These are phyloP conservation scores for Scheffersomyces segobiensis DNA, from an alignment of 1,139 yeast genomes.

Conservation along the genomic window DNA sequence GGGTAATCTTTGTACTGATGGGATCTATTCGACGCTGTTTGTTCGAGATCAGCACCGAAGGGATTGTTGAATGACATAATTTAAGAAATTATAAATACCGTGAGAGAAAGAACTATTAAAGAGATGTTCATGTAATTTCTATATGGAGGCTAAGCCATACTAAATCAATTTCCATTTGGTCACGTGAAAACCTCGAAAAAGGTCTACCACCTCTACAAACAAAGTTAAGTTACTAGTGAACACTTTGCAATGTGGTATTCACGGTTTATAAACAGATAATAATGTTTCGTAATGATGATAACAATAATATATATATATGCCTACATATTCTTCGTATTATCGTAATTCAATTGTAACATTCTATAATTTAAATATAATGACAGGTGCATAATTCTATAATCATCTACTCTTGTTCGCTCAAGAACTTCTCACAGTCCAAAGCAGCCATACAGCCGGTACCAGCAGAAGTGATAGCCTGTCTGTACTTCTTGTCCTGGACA, in stretches of 20 bases:
- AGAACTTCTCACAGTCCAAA: constrained; percentile 83
- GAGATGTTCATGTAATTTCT: neutral
- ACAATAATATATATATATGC: neutral
- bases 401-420: constrained; percentile 61
- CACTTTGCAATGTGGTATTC: too few species aligned
- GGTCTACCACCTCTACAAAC: too few species aligned
- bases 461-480: constrained; percentile 99
- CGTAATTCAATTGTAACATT: neutral
- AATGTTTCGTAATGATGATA: too few species aligned
- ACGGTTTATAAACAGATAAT: too few species aligned
- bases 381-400: neutral
- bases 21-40: constrained; percentile 17
- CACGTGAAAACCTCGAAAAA: neutral
- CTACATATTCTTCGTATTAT: neutral
- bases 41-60: constrained; percentile 32
- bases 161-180: too few species aligned
- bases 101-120: neutral
- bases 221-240: too few species aligned
- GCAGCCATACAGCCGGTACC: constrained; percentile 99
- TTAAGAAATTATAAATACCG: neutral
- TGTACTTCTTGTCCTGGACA: constrained; percentile 93
- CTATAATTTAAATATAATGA: neutral
- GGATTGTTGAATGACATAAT: constrained; percentile 38
- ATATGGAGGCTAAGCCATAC: neutral
- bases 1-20: constrained; percentile 41